Base-by-base conservation (phyloP, 1,284 basidiomycete genomes). In the Sanghuangporus baumii region DNA sequence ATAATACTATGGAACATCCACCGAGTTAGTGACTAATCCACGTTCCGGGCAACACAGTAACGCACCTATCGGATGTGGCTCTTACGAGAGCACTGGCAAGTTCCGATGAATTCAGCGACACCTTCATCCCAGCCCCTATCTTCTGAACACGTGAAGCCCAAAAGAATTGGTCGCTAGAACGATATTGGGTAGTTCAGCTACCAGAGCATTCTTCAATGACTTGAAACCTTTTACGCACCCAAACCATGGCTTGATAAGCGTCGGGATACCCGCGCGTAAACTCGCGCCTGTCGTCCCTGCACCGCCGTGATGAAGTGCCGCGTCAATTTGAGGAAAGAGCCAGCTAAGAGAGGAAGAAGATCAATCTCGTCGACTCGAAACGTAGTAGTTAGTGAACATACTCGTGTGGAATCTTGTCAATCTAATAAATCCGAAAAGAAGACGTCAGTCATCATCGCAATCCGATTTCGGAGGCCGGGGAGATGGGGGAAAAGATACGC, bases 341-440 rank as follows among this genome's bases (percentile, higher is more conserved):
- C 90, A 93, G 68, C 75, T 76, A 47, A 26, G 60, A 61, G 26
- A 31, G 26, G 26, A 54, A 41, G 16, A 5, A 26, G 14, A 14
- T 51, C 26, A 51, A 55, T 26, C 12, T 41, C 36, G 8, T 18
- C 37, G 18, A 51, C 14, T 36, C 37, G 61, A 20, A 54, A 23
- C 2, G 23, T 23, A 23, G 14, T 20, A 41, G 40, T 55, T 7
- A 20, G 1, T 9, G 46, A 18, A 73, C 74, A 65, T 61, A 76
- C 74, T 85, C 88, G 73, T 94, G 91, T 6, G 91, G 90, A 3
- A 91, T 81, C 69, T 86, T 87, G 59, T 88, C 83, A 47, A 91
- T 74, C 67, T 75, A 62, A n/a, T 26, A 12, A 34, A 16, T 26
- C 31, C 1, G 31, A 16, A 55, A 47, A 37, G 18, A 55, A n/a